Conservation (phyloP, 768 basidiomycete genomes). For the Leccinum pellstonianum region DNA sequence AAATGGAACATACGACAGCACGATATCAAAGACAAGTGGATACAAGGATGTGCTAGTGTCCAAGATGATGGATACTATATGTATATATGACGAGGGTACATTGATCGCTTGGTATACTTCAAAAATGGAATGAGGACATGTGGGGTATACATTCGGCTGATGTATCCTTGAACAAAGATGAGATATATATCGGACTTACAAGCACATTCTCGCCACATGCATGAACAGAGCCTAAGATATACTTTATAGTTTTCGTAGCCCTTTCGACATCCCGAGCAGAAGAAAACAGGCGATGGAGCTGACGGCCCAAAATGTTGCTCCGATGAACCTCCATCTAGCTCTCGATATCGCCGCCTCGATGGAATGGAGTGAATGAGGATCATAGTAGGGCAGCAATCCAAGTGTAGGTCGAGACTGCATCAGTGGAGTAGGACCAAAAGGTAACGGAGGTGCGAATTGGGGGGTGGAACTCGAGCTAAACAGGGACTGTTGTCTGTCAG, state of each 20-base stretch:
- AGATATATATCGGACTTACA: background rate
- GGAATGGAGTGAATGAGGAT: conserved; percentile 41
- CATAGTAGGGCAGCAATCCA: conserved; percentile 41
- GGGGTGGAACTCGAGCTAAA: conserved; percentile 17
- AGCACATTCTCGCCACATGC: background rate
- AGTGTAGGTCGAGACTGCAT: conserved; percentile 35
- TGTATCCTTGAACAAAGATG: background rate
- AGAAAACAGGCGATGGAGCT: conserved; percentile 32
- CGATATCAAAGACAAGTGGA: background rate
- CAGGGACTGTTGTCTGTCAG: conserved; percentile 13
- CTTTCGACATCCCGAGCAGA: conserved; percentile 26
- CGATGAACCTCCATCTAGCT: conserved; percentile 45
- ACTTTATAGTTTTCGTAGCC: conserved; percentile 6
- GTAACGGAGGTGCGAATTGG: conserved; percentile 18
- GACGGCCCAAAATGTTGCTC: conserved; percentile 40
- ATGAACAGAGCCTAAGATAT: background rate
- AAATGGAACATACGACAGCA: conserved; percentile 1
- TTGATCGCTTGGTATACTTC: background rate
- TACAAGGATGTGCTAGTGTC: background rate
- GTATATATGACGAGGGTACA: background rate
- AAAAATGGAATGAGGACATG: background rate
- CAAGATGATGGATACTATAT: background rate
- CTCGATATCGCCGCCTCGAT: conserved; percentile 37
- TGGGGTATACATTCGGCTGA: background rate
- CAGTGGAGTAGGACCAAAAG: conserved; percentile 43